Evolutionary conservation across 192 early-diverging fungal species (phyloP).

Genomic region (Geosiphon pyriformis): DNA sequence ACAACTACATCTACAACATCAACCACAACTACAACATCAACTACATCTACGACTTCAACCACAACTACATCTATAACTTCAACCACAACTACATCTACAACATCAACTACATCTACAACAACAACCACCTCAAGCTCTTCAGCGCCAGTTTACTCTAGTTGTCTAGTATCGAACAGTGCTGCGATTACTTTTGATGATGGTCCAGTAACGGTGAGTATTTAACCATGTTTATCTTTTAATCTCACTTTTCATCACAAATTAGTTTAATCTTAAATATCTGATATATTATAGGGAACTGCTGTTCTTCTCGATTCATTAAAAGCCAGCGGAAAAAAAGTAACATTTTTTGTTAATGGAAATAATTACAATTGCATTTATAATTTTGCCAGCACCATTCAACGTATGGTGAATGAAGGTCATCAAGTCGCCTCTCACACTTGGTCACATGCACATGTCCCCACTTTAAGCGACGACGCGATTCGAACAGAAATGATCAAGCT

Average conservation of each 20-base stretch:
- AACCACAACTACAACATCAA: no score
- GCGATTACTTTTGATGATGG: neutral
- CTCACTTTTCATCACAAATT: neutral
- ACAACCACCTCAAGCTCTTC: no score
- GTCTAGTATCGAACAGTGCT: neutral
- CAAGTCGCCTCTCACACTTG: conserved; percentile 56
- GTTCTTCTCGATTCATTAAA: conserved; percentile 28
- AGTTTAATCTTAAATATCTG: neutral
- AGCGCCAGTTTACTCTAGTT: neutral
- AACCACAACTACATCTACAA: no score
- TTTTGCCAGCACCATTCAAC: conserved; percentile 25
- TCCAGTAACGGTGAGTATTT: neutral
- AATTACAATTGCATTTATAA: conserved; percentile 25
- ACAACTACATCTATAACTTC: no score
- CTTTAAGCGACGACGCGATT: conserved; percentile 28
- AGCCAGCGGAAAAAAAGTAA: conserved; percentile 27
- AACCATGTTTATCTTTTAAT: neutral
- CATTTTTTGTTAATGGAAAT: conserved; percentile 34
- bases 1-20: no score
- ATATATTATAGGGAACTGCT: conserved; percentile 14
- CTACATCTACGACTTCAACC: no score
- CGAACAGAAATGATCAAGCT: conserved; percentile 34
- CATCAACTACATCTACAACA: no score
- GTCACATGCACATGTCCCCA: conserved; percentile 40
- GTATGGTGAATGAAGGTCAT: conserved; percentile 45